Base-by-base conservation (phyloP, 2,329 filamentous ascomycete species). In the Pyrenophora tritici-repentis region DNA sequence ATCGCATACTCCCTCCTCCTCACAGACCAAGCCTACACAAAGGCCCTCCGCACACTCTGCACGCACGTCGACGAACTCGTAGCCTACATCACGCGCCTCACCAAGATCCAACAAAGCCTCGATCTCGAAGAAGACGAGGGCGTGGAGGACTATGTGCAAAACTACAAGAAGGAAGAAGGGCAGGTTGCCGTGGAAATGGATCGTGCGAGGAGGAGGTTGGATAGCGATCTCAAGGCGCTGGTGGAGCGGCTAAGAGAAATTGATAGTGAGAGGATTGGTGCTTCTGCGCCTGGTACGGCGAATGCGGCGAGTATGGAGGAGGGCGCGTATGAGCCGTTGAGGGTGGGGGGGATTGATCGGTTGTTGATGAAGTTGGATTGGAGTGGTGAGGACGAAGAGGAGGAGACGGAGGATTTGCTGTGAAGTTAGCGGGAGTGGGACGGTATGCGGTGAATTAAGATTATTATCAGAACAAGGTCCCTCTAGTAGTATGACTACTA, bases 341-440 rank as follows among this genome's bases (percentile, higher is more conserved):
- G 88, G 53, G 83, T 90, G 3, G 90, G 90, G 0, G 89, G 91
- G 1, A 85, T 97, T 38, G 91, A 96, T 75, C 81, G 89, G 51
- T 74, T 97, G 68, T 73, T 97, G 68, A 96, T 96, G 90, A 96
- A 96, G 78, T 77, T 97, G 63, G 91, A 96, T 59, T 85, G 82
- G 71, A 73, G 73, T n/a, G 66, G 52, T 8, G 63, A 59, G 12
- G 68, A 68, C 4, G 68, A 71, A 10, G 70, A 70, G 18, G 64
- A 47, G 47, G 61, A 66, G 14, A 20, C 34, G 5, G 61, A 61
- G 26, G 63, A 66, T 38, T 51, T 68, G 39, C 14, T 56, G 34
- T 53, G 34, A 42, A 22, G 14, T 34, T 20, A 34, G 22, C 18
- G 18, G 18, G 5, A 20, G 18, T 20, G 2, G 5, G 5, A 20